phyloP scores from a whole-genome alignment of 2,329 filamentous ascomycete genomes.

The Monosporascus ibericus region DNA sequence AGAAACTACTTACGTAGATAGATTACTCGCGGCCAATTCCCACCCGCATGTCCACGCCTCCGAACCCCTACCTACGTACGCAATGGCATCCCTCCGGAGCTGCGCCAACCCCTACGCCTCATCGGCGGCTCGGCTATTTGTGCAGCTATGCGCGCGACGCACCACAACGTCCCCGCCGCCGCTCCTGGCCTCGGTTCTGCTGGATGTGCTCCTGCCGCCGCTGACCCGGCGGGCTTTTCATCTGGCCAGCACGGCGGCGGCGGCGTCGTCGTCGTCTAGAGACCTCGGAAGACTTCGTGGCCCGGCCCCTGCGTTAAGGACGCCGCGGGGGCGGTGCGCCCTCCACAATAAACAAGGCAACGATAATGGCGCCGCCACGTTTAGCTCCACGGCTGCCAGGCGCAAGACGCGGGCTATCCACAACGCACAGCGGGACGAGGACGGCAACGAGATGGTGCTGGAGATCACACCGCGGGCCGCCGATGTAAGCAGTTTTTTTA shows the following conservation, averaged over 20 bases:
- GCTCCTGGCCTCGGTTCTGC: slow-evolving; percentile 20
- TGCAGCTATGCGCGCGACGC: slow-evolving; percentile 23
- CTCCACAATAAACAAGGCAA: not conserved
- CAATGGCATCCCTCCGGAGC: slow-evolving; percentile 11
- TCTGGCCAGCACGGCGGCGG: slow-evolving; percentile 25
- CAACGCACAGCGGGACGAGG: slow-evolving; percentile 75
- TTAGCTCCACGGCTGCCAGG: slow-evolving; percentile 31
- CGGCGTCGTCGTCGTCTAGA: not conserved
- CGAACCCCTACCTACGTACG: slow-evolving; percentile 2
- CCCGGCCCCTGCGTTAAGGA: no score
- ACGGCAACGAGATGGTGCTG: slow-evolving; percentile 77
- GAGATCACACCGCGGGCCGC: slow-evolving; percentile 80
- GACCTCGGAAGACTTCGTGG: not conserved
- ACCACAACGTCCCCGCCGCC: slow-evolving; percentile 11
- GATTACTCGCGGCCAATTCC: no score
- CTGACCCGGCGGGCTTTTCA: slow-evolving; percentile 13
- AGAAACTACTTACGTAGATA: no score
- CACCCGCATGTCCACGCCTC: not conserved
- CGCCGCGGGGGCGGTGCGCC: no score
- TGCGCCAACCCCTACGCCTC: slow-evolving; percentile 34
- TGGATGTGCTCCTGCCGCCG: slow-evolving; percentile 28
- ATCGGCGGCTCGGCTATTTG: slow-evolving; percentile 24
- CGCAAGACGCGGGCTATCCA: slow-evolving; percentile 44
- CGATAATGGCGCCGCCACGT: slow-evolving; percentile 14
- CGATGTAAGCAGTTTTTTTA: slow-evolving; percentile 48